Conservation (phyloP, 441 rosid species). For the Breynia disticha region DNA sequence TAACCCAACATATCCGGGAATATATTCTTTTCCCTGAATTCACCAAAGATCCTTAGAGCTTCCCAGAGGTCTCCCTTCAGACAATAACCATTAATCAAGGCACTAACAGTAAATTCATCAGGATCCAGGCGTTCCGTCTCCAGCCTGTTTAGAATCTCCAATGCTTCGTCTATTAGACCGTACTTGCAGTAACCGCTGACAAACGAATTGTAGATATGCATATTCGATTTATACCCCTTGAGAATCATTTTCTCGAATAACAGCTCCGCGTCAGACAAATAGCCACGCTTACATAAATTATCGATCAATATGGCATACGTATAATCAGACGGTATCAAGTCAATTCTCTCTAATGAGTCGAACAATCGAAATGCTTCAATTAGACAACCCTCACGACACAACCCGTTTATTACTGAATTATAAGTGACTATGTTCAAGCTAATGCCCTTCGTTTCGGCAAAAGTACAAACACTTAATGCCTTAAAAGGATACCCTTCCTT, state of each 20-base stretch:
- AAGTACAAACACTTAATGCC: constrained; percentile 59
- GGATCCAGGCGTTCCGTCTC: constrained; percentile 37
- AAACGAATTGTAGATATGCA: constrained; percentile 54
- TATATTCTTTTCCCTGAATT: constrained; percentile 38
- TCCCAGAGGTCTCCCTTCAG: constrained; percentile 68
- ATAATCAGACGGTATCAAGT: constrained; percentile 48
- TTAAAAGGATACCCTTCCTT: constrained; percentile 47
- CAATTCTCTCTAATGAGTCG: constrained; percentile 60
- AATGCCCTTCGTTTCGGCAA: constrained; percentile 43
- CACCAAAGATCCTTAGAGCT: constrained; percentile 46
- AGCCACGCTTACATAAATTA: constrained; percentile 55
- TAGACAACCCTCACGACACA: constrained; percentile 73
- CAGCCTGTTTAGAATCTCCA: constrained; percentile 35
- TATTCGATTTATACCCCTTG: constrained; percentile 37
- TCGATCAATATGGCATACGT: constrained; percentile 61
- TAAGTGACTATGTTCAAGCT: constrained; percentile 50
- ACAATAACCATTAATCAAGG: constrained; percentile 61
- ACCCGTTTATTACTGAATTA: constrained; percentile 58
- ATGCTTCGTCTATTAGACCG: constrained; percentile 59
- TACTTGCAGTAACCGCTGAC: constrained; percentile 54
- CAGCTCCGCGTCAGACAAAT: constrained; percentile 49
- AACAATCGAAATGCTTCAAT: constrained; percentile 78
- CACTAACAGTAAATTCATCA: constrained; percentile 64
- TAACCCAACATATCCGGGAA: constrained; percentile 78
- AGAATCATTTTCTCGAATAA: constrained; percentile 50